These are phyloP conservation scores for Tylopilus felleus DNA, from an alignment of 768 basidiomycete species.

Conservation along the genomic window DNA sequence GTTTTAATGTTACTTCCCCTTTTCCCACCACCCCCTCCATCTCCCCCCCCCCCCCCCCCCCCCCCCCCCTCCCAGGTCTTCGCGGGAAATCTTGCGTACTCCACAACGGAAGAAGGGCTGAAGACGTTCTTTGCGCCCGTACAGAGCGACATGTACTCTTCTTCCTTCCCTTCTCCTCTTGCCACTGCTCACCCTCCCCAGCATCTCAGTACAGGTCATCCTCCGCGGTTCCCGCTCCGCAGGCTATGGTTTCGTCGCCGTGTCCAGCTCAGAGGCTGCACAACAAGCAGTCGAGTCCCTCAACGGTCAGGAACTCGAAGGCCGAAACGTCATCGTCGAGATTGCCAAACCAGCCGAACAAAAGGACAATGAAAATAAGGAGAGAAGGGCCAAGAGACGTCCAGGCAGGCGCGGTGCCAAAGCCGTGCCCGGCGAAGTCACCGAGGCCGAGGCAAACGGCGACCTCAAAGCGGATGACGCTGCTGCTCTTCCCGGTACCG, in stretches of 20 bases:
- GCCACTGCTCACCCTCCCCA: slow-evolving; percentile 31
- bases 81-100: slow-evolving; percentile 93
- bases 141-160: slow-evolving; percentile 78
- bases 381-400: slow-evolving; percentile 75
- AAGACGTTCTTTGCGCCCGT: slow-evolving; percentile 91
- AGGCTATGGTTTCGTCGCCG: slow-evolving; percentile 91
- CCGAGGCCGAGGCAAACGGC: slow-evolving; percentile 85
- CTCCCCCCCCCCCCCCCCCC: slow-evolving; percentile 12
- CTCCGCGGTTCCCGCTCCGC: slow-evolving; percentile 80
- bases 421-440: slow-evolving; percentile 85
- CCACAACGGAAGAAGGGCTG: slow-evolving; percentile 92
- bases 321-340: slow-evolving; percentile 86
- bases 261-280: slow-evolving; percentile 76
- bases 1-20: too few relatives aligned
- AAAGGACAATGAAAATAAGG: slow-evolving; percentile 73
- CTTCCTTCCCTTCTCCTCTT: slow-evolving; percentile 1
- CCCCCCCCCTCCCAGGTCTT: slow-evolving; percentile 60
- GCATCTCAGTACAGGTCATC: slow-evolving; percentile 83
- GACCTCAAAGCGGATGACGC: slow-evolving; percentile 60
- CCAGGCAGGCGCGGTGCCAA: slow-evolving; percentile 83
- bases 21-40: too few relatives aligned
- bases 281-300: slow-evolving; percentile 83
- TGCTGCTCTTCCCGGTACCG: slow-evolving; percentile 45
- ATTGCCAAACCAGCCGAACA: slow-evolving; percentile 88
- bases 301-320: slow-evolving; percentile 86